Evolutionary conservation across 495 filamentous ascomycete species (phyloP).

Genomic region (Thermothielavioides terrestris): DNA sequence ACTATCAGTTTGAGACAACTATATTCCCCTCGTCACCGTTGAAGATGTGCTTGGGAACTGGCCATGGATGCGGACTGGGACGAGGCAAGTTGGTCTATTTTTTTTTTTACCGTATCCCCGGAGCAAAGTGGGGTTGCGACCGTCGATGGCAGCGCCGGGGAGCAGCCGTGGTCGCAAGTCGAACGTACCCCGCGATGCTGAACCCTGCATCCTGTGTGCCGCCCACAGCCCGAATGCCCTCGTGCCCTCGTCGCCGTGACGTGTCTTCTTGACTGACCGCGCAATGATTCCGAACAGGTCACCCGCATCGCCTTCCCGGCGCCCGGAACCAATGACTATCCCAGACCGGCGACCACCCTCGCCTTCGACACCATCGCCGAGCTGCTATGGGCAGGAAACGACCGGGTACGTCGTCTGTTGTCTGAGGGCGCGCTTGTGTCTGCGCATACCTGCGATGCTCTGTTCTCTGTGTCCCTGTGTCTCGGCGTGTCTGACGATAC

Average conservation of each 20-base stretch:
- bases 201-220: neutral
- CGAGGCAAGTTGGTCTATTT: slow-evolving; percentile 40
- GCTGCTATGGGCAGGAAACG: slow-evolving; percentile 84
- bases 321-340: slow-evolving; percentile 50
- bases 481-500: neutral
- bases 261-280: neutral
- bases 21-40: neutral
- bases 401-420: slow-evolving; percentile 53
- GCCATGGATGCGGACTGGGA: slow-evolving; percentile 55
- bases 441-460: too few species aligned
- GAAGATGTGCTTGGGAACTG: slow-evolving; percentile 18
- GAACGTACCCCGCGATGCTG: slow-evolving; percentile 2
- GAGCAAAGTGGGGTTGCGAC: neutral
- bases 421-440: slow-evolving; percentile 2
- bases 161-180: neutral
- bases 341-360: slow-evolving; percentile 60
- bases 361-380: slow-evolving; percentile 85
- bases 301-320: slow-evolving; percentile 62
- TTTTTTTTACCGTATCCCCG: neutral
- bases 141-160: neutral
- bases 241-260: neutral
- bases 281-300: slow-evolving; percentile 41
- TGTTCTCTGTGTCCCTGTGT: too few species aligned
- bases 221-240: neutral
- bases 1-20: slow-evolving; percentile 5